Evolutionary conservation across 768 basidiomycete genomes (phyloP).

Genomic region (Tricholoma hemisulphureum): DNA sequence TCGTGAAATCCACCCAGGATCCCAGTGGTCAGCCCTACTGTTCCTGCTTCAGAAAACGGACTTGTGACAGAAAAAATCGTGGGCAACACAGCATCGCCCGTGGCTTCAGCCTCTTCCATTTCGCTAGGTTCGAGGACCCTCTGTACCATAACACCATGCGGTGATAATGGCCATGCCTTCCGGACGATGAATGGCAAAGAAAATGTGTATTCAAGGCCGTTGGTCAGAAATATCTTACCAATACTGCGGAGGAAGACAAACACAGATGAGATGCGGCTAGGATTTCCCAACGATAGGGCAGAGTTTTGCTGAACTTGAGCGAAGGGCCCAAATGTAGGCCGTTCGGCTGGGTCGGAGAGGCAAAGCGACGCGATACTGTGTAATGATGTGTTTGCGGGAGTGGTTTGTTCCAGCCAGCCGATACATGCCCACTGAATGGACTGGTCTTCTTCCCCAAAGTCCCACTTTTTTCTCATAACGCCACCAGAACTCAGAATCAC

Average conservation of each 20-base stretch:
- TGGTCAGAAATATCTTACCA: slow-evolving; percentile 66
- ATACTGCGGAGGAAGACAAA: slow-evolving; percentile 79
- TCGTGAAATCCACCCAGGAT: slow-evolving; percentile 49
- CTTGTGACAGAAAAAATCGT: slow-evolving; percentile 79
- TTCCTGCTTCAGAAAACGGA: slow-evolving; percentile 71
- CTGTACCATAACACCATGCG: slow-evolving; percentile 79
- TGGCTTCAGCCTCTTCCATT: slow-evolving; percentile 59
- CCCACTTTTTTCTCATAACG: slow-evolving; percentile 71
- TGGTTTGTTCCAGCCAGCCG: slow-evolving; percentile 63
- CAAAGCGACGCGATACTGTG: slow-evolving; percentile 32
- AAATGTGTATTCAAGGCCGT: slow-evolving; percentile 75
- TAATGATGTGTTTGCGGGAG: slow-evolving; percentile 25
- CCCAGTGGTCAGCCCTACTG: slow-evolving; percentile 65
- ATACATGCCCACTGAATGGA: slow-evolving; percentile 77
- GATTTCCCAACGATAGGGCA: slow-evolving; percentile 34
- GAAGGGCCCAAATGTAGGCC: slow-evolving; percentile 58
- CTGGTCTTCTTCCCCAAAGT: slow-evolving; percentile 67
- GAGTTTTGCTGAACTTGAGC: slow-evolving; percentile 41
- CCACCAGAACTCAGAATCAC: slow-evolving; percentile 68
- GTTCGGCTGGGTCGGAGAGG: slow-evolving; percentile 23
- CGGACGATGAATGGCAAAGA: slow-evolving; percentile 79
- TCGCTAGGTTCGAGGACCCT: slow-evolving; percentile 68
- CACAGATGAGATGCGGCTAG: slow-evolving; percentile 51
- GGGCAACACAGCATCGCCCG: slow-evolving; percentile 68
- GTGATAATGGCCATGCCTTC: slow-evolving; percentile 74